Conservation (phyloP, 2,329 filamentous ascomycete genomes). For the Aureobasidium sp. region DNA sequence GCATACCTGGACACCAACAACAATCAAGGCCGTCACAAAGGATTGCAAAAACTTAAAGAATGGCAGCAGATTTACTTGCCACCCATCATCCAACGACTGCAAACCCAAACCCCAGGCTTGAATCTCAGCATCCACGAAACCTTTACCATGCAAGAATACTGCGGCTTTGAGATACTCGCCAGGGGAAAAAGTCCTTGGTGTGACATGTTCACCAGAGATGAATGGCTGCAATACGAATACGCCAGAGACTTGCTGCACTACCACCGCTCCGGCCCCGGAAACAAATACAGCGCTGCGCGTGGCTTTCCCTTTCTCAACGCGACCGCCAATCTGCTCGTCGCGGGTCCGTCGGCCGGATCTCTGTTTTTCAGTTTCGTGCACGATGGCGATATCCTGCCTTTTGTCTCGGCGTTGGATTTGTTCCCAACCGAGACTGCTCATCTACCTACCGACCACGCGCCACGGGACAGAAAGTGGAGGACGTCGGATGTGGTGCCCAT, state of each 20-base stretch:
- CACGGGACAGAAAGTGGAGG: slow-evolving; percentile 43
- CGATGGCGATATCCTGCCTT: slow-evolving; percentile 52
- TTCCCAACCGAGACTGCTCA: slow-evolving; percentile 29
- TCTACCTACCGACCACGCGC: slow-evolving; percentile 43
- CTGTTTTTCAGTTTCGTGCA: slow-evolving; percentile 56
- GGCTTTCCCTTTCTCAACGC: slow-evolving; percentile 55
- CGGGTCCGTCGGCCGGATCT: slow-evolving; percentile 38
- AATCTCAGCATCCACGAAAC: slow-evolving; percentile 42
- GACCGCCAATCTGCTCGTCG: slow-evolving; percentile 42
- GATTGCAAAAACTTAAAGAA: slow-evolving; percentile 39
- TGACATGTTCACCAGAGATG: slow-evolving; percentile 46
- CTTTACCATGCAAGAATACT: slow-evolving; percentile 56
- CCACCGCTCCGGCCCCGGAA: slow-evolving; percentile 53
- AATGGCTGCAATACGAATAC: slow-evolving; percentile 52
- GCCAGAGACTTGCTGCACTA: slow-evolving; percentile 53
- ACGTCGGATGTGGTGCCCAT: slow-evolving; percentile 52
- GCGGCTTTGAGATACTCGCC: slow-evolving; percentile 51
- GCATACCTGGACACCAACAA: slow-evolving; percentile 32
- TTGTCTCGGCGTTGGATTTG: slow-evolving; percentile 47
- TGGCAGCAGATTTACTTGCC: slow-evolving; percentile 45
- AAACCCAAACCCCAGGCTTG: slow-evolving; percentile 37
- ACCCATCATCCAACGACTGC: slow-evolving; percentile 40
- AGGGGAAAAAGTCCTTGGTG: slow-evolving; percentile 52
- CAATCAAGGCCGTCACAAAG: slow-evolving; percentile 44
- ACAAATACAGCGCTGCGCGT: slow-evolving; percentile 47